These are phyloP conservation scores for Taiozyma onychis DNA, from an alignment of 1,139 yeast species.

Conservation along the genomic window DNA sequence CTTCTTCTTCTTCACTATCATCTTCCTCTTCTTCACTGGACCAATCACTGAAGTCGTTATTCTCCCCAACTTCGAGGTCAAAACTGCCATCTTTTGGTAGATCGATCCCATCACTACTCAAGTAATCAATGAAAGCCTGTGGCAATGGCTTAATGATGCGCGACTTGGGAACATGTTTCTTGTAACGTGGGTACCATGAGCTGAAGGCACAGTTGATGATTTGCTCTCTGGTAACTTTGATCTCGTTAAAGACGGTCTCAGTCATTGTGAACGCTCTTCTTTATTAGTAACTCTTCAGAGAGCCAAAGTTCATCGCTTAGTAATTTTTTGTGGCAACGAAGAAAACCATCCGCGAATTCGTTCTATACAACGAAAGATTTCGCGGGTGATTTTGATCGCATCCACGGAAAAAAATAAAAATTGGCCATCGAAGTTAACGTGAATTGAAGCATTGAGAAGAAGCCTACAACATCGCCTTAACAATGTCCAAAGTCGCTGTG, in stretches of 20 bases:
- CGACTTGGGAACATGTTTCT: constrained; percentile 44
- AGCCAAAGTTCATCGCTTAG: constrained; percentile 1
- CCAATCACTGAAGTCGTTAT: constrained; percentile 71
- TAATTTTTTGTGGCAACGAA: background rate
- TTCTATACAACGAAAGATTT: background rate
- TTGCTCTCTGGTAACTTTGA: constrained; percentile 42
- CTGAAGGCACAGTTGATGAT: constrained; percentile 67
- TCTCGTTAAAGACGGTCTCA: constrained; percentile 25
- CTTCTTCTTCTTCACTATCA: constrained; percentile 14
- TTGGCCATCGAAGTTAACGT: background rate
- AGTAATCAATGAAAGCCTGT: constrained; percentile 56
- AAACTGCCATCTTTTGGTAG: constrained; percentile 47
- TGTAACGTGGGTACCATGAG: constrained; percentile 60
- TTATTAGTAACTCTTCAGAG: background rate
- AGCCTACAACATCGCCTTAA: background rate
- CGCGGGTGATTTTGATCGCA: background rate
- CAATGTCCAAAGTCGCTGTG: constrained; percentile 22
- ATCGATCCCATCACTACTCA: constrained; percentile 70
- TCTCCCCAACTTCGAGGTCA: constrained; percentile 34
- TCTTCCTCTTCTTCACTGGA: constrained; percentile 35
- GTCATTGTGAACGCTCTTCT: constrained; percentile 4
- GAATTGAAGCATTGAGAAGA: background rate
- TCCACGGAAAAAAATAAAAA: background rate
- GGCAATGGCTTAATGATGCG: constrained; percentile 64
- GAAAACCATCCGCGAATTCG: background rate